Percentiles rank a stretch among this genome's conserved stretches.
phyloP scores from a whole-genome alignment of 1,284 basidiomycete genomes.

The Ustilago curta region DNA sequence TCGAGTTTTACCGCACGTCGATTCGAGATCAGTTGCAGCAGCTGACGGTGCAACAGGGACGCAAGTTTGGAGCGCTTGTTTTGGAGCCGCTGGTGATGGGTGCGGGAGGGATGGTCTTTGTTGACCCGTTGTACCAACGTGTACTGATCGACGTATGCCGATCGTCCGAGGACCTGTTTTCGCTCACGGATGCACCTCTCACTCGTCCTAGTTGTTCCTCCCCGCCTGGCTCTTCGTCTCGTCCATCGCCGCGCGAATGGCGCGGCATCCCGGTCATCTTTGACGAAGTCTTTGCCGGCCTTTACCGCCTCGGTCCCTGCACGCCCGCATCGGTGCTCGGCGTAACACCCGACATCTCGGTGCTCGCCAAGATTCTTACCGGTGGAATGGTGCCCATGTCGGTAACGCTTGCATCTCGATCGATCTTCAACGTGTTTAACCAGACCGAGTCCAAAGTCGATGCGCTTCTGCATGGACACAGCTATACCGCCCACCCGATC shows the following conservation, averaged over 20 bases:
- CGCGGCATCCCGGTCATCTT: conserved; percentile 88
- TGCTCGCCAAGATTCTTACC: conserved; percentile 93
- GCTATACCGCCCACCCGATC: conserved; percentile 74
- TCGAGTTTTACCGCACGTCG: conserved; percentile 76
- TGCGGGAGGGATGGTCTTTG: conserved; percentile 96
- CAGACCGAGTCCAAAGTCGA: conserved; percentile 79
- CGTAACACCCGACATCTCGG: conserved; percentile 76
- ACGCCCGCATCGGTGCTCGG: conserved; percentile 56
- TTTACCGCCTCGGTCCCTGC: conserved; percentile 81
- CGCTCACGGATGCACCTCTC: conserved; percentile 59
- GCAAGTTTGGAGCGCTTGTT: conserved; percentile 78
- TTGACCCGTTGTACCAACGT: conserved; percentile 95
- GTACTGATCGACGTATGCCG: conserved; percentile 86
- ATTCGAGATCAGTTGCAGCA: conserved; percentile 75
- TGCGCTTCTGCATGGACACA: conserved; percentile 92
- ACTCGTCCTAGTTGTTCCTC: conserved; percentile 9
- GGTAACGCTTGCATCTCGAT: conserved; percentile 78
- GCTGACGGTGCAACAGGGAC: conserved; percentile 70
- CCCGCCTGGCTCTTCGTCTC: background rate
- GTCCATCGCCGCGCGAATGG: conserved; percentile 72
- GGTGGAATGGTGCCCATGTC: conserved; percentile 91
- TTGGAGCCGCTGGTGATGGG: conserved; percentile 94
- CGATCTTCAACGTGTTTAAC: conserved; percentile 84
- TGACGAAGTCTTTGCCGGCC: conserved; percentile 94
- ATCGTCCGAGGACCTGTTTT: conserved; percentile 72